Evolutionary conservation across 2,329 filamentous ascomycete species (phyloP).

Genomic region (Diplodia sapinea): DNA sequence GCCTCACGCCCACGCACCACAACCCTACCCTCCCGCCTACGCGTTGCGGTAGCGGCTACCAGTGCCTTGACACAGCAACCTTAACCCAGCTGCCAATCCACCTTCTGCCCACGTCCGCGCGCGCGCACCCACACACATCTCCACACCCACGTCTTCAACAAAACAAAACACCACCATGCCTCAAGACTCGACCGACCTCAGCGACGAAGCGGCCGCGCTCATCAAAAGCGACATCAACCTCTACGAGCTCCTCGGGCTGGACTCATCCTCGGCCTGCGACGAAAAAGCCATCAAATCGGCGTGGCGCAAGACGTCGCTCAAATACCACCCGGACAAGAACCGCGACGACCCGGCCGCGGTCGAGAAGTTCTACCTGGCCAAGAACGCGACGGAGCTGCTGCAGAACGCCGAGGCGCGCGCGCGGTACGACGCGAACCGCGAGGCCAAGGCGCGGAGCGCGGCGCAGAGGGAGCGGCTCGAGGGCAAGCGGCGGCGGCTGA

Average conservation of each 20-base stretch:
- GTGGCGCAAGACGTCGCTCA: slow-evolving; percentile 84
- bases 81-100: not conserved
- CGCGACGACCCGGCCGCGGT: slow-evolving; percentile 65
- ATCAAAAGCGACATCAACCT: slow-evolving; percentile 64
- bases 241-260: slow-evolving; percentile 75
- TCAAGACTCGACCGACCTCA: slow-evolving; percentile 13
- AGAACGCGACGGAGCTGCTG: slow-evolving; percentile 85
- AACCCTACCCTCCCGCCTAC: not conserved
- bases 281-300: slow-evolving; percentile 80
- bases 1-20: not conserved
- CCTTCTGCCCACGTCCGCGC: not conserved
- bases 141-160: not conserved
- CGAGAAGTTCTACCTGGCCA: slow-evolving; percentile 82
- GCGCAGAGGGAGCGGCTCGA: slow-evolving; percentile 76
- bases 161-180: not conserved
- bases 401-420: slow-evolving; percentile 71
- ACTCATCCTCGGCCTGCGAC: slow-evolving; percentile 56
- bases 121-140: not conserved
- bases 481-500: slow-evolving; percentile 74
- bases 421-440: slow-evolving; percentile 76
- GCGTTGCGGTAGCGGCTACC: not conserved
- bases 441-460: slow-evolving; percentile 72
- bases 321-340: slow-evolving; percentile 93
- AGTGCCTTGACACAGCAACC: not conserved
- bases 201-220: slow-evolving; percentile 46